Base-by-base conservation (phyloP, 202 grass and related monocot species). In the Setaria viridis region DNA sequence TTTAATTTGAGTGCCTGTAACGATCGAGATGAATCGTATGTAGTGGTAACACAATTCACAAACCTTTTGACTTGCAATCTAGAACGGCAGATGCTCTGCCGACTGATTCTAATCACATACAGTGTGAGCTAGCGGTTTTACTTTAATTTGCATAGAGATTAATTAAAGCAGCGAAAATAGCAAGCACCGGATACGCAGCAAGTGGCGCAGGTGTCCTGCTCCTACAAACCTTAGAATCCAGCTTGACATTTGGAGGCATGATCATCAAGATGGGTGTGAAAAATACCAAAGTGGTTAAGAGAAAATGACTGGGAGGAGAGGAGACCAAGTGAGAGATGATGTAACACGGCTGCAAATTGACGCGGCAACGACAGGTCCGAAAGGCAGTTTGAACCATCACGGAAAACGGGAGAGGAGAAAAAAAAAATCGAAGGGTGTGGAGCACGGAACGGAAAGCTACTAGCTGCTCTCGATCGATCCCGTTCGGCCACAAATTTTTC, bases 251-350 rank as follows among this genome's bases (percentile, higher is more conserved):
- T 58, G 19, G 13, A 60, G 35, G 73, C 53, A 21, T 41, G 53
- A 58, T 20, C 51, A 42, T 25, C 39, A 2, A 46, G 37, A 70
- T 42, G 70, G 20, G 47, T 64, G 58, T 58, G 81, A 46, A 85
- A 43, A 62, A 62, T n/a, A 77, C 50, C 80, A 43, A 85, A 85
- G 89, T 88, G 71, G 81, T 91, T 91, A 88, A 65, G 85, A 16
- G 89, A 85, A 87, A 88, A 91, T 66, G 85, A 81, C 80, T 70
- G n/a, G 59, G 6, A 1, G 66, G 46, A 30, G 47, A 46, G 48
- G 47, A 50, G 54, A 50, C 49, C 15, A 6, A 57, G 17, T 13
- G 55, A 70, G 25, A 74, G 66, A 35, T 74, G 89, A 87, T 80
- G 88, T 62, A 84, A 85, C 85, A 6, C 51, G 48, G 11, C 29